These are phyloP conservation scores for Bondarzewia mesenterica DNA, from an alignment of 1,284 basidiomycete genomes.

Conservation along the genomic window DNA sequence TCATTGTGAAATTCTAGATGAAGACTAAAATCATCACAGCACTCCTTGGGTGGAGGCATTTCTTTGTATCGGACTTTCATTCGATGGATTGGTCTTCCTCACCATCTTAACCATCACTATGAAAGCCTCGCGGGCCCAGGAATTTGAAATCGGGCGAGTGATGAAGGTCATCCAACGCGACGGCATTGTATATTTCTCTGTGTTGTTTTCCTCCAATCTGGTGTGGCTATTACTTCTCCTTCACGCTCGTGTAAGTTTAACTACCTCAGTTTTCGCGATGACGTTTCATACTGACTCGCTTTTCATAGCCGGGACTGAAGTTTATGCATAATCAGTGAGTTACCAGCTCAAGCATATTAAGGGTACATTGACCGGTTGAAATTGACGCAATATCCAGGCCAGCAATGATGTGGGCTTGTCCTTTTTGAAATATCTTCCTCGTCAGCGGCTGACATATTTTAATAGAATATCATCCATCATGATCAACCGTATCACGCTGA, in stretches of 20 bases:
- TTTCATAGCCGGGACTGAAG: neutral
- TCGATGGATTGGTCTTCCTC: neutral
- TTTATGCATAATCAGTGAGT: slow-evolving; percentile 2
- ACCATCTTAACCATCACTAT: neutral
- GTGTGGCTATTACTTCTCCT: neutral
- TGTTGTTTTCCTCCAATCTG: neutral
- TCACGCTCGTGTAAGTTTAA: neutral
- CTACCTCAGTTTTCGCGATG: neutral
- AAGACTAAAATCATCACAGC: neutral
- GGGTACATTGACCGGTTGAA: neutral
- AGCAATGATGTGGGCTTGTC: neutral
- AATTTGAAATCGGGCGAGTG: neutral
- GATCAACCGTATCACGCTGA: slow-evolving; percentile 1
- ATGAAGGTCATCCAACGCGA: neutral
- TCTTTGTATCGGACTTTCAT: neutral
- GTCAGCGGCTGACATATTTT: neutral
- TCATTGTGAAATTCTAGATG: neutral
- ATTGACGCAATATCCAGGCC: neutral
- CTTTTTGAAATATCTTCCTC: neutral
- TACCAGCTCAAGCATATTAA: neutral
- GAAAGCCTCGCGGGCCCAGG: neutral
- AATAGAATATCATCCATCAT: slow-evolving; percentile 1
- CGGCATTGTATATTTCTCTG: neutral
- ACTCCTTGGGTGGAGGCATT: neutral
- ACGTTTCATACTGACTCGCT: neutral